Evolutionary conservation across 2,329 filamentous ascomycete species (phyloP).

Genomic region (Aureobasidium sp.): DNA sequence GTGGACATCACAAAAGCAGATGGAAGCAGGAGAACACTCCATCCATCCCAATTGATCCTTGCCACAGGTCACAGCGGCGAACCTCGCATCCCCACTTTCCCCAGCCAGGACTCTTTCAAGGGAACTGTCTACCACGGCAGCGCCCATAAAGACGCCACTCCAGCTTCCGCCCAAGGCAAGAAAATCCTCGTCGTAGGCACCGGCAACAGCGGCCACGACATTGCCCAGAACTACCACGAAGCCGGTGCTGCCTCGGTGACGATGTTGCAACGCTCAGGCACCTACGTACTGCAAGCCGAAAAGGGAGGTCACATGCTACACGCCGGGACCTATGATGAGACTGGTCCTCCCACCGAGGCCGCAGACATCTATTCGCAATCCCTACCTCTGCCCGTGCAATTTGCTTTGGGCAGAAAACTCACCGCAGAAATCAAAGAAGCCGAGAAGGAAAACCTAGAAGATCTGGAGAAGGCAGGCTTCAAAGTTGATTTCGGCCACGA

Average conservation of each 20-base stretch:
- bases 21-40: conserved; percentile 46
- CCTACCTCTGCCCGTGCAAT: conserved; percentile 53
- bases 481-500: conserved; percentile 53
- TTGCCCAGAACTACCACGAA: conserved; percentile 49
- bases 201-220: conserved; percentile 45
- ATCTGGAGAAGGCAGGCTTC: conserved; percentile 54
- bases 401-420: conserved; percentile 48
- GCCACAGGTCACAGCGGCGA: conserved; percentile 64
- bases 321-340: conserved; percentile 43
- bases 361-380: conserved; percentile 56
- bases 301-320: conserved; percentile 45
- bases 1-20: conserved; percentile 42
- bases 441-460: conserved; percentile 32
- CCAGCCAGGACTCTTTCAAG: conserved; percentile 47
- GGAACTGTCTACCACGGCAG: conserved; percentile 52
- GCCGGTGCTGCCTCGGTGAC: conserved; percentile 58
- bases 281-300: conserved; percentile 55
- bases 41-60: conserved; percentile 58
- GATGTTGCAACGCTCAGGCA: conserved; percentile 62
- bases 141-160: conserved; percentile 42
- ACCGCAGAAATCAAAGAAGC: conserved; percentile 33
- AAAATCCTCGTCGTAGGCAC: conserved; percentile 44
- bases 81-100: conserved; percentile 47
- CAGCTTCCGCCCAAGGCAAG: conserved; percentile 30
- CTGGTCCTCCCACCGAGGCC: conserved; percentile 56